Evolutionary conservation across 805 yeast genomes (phyloP).

Genomic region (Metschnikowia shivogae): DNA sequence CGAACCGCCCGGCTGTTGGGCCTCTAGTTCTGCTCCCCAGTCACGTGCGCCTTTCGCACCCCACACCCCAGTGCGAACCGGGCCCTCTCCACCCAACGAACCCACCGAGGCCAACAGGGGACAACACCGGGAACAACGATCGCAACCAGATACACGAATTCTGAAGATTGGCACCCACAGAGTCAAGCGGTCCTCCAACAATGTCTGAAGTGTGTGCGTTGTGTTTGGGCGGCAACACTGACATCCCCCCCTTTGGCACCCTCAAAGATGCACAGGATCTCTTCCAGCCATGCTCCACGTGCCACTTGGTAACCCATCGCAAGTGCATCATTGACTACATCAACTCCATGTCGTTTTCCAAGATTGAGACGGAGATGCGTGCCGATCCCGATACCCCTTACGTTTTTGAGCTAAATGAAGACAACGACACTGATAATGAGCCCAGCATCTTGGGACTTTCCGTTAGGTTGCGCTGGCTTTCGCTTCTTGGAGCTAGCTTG

Average conservation of each 20-base stretch:
- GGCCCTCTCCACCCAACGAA: no score
- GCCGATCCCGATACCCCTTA: background rate
- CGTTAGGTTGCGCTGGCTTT: slow-evolving; percentile 3
- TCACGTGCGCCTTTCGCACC: background rate
- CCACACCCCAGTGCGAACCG: background rate
- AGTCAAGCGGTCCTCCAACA: no score
- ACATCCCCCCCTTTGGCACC: slow-evolving; percentile 38
- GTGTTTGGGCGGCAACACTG: slow-evolving; percentile 38
- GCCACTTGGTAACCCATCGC: slow-evolving; percentile 33
- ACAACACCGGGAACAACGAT: no score
- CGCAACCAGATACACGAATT: no score
- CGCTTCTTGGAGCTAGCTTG: background rate
- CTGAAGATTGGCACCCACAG: no score
- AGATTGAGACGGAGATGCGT: background rate
- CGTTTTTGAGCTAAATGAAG: background rate
- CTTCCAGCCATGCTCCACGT: slow-evolving; percentile 36
- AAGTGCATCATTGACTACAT: slow-evolving; percentile 42
- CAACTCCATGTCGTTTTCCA: slow-evolving; percentile 28
- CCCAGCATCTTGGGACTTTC: slow-evolving; percentile 2
- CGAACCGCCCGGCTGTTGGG: slow-evolving; percentile 40
- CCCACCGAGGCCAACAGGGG: no score
- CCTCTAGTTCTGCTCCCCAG: background rate
- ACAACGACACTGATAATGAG: slow-evolving; percentile 2
- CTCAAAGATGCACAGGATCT: slow-evolving; percentile 33
- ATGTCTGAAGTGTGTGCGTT: slow-evolving; percentile 27